Evolutionary conservation across 2,329 filamentous ascomycete species (phyloP).

Genomic region (Trichoderma sp.): DNA sequence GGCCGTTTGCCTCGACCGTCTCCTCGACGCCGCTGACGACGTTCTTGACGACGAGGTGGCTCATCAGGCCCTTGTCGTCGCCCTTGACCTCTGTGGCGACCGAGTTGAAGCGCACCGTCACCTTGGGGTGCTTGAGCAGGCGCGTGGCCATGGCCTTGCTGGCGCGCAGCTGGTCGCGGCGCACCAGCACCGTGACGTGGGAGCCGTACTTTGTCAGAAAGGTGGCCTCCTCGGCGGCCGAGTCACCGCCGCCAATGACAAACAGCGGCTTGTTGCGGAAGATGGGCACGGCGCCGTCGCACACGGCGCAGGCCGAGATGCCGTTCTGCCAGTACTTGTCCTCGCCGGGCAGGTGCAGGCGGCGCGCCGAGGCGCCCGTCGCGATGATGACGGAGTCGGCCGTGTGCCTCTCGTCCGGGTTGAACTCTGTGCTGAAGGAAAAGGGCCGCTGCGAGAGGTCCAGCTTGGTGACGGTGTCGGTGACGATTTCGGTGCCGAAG

Average conservation of each 20-base stretch:
- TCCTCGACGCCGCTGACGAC: constrained; percentile 73
- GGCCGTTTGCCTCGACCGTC: constrained; percentile 83
- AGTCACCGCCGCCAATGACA: constrained; percentile 96
- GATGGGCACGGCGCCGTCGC: constrained; percentile 94
- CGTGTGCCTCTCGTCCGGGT: constrained; percentile 79
- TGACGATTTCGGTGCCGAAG: constrained; percentile 91
- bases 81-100: constrained; percentile 82
- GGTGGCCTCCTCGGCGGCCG: constrained; percentile 93
- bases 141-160: constrained; percentile 90
- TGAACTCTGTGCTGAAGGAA: constrained; percentile 90
- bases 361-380: constrained; percentile 87
- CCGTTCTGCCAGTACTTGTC: constrained; percentile 97
- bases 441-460: constrained; percentile 85
- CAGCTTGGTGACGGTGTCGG: constrained; percentile 86
- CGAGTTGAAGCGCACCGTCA: constrained; percentile 85
- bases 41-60: constrained; percentile 80
- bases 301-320: constrained; percentile 94
- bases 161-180: constrained; percentile 82
- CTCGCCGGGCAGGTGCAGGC: constrained; percentile 82
- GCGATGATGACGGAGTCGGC: constrained; percentile 92
- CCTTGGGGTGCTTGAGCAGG: constrained; percentile 80
- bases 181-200: constrained; percentile 91
- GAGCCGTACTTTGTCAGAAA: constrained; percentile 97
- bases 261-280: constrained; percentile 95
- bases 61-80: constrained; percentile 84